A percentile compares a stretch with the other conserved stretches of the same genome.
Evolutionary conservation across 202 grass and related monocot species (phyloP).

Genomic region (Schoenoplectus tabernaemontani): DNA sequence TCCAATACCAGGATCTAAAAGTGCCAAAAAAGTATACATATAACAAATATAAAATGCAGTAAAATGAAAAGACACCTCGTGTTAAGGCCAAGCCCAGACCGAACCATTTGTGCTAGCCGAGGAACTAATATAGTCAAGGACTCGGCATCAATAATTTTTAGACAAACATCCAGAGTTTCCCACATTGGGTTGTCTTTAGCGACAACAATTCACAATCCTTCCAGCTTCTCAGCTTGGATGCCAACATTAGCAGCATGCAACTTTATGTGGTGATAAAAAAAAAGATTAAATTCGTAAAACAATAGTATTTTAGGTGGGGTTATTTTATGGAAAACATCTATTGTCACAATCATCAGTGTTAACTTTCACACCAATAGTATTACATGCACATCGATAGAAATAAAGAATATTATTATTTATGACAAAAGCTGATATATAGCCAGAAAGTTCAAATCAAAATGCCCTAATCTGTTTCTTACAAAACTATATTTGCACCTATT

Average conservation of each 20-base stretch:
- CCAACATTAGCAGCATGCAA: conserved; percentile 90
- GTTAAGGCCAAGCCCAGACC: conserved; percentile 89
- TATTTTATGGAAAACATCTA: background rate
- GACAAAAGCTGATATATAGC: background rate
- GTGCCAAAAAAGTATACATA: background rate
- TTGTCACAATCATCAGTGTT: background rate
- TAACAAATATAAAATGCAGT: background rate
- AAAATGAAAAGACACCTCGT: conserved; percentile 56
- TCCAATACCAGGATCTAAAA: background rate
- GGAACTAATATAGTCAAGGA: conserved; percentile 80
- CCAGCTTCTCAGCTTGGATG: conserved; percentile 86
- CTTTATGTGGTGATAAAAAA: conserved; percentile 29
- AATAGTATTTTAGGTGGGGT: background rate
- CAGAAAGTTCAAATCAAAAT: background rate
- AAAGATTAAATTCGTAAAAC: too few relatives aligned
- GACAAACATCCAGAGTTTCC: conserved; percentile 97
- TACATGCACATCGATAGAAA: background rate
- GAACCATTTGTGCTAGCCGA: conserved; percentile 84
- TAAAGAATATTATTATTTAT: background rate
- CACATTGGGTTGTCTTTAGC: conserved; percentile 99
- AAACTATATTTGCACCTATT: conserved; percentile 9
- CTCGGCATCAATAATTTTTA: conserved; percentile 71
- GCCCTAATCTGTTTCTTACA: background rate
- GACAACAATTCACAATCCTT: conserved; percentile 79
- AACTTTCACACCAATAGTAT: background rate